Evolutionary conservation across 179 eudicot species (phyloP), one percentile per base, ranked within the genome.

Genomic region (Pouteria campechiana): DNA sequence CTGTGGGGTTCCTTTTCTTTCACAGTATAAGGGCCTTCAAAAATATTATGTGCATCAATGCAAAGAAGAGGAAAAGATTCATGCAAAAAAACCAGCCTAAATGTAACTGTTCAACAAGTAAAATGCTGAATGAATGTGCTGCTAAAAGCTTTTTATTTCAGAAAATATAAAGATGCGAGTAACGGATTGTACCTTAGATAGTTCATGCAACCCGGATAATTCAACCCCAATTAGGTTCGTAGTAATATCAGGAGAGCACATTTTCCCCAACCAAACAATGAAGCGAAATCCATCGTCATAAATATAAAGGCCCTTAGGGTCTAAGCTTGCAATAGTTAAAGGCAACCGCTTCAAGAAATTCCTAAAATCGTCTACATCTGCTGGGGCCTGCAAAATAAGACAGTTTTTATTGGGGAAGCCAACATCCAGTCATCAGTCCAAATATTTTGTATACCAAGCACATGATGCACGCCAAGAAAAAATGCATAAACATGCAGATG

Each of bases 261-360:
- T 75, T 48, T 76, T 70, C 28, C 98, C 98, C 67, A 82, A 74
- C 98, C 98, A 90, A 54, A 90, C 58, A 46, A 90, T 85, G 72
- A 90, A 73, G 51, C 80, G 82, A 49, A 86, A 82, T 58, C 98
- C 98, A 59, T 90, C 88, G 61, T 90, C 96, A 52, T 64, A 82
- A 6, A 86, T 42, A 71, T 82, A 90, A 62, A 90, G 73, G 24
- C 96, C 98, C 65, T 80, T 66, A 14, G 94, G 52, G 55, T 90
- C 96, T 52, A 90, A 77, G 76, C 98, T 86, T 37, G 81, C 87
- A 49, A 70, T 75, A 45, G 76, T 51, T 22, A 90, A 70, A 19
- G 98, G 84, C 46, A 90, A 36, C 57, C 84, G 68, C 41, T 54
- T 74, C 35, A 44, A 59, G 50, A 54, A 37, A 44, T 48, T 64